These are phyloP conservation scores for Diaporthe nobilis DNA, from an alignment of 2,329 filamentous ascomycete genomes.

Conservation along the genomic window DNA sequence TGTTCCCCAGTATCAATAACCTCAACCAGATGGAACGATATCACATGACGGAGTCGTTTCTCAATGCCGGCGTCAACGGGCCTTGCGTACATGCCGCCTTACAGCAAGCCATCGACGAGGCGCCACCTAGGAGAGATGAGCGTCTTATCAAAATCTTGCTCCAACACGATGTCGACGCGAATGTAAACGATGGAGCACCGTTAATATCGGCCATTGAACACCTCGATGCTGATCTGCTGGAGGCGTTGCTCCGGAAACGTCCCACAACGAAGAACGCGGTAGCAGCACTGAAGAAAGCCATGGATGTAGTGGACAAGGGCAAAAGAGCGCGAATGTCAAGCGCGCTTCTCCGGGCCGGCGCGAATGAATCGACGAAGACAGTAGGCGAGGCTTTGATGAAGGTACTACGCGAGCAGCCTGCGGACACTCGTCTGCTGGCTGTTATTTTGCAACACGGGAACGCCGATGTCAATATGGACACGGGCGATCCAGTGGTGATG, in stretches of 20 bases:
- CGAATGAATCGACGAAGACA: constrained; percentile 53
- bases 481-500: constrained; percentile 58
- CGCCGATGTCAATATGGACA: constrained; percentile 66
- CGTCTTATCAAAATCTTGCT: constrained; percentile 67
- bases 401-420: constrained; percentile 59
- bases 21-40: constrained; percentile 60
- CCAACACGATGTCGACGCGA: constrained; percentile 66
- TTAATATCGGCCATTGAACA: constrained; percentile 64
- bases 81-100: constrained; percentile 64
- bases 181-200: constrained; percentile 66
- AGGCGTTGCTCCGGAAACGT: constrained; percentile 59
- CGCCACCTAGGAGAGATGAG: constrained; percentile 62
- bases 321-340: constrained; percentile 62
- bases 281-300: constrained; percentile 62
- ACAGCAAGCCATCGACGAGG: constrained; percentile 66
- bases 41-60: constrained; percentile 64
- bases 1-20: constrained; percentile 64
- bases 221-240: constrained; percentile 62
- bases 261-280: constrained; percentile 61
- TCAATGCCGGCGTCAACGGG: constrained; percentile 63
- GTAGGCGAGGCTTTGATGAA: constrained; percentile 59
- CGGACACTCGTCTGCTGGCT: constrained; percentile 65
- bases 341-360: constrained; percentile 62
- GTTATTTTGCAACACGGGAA: constrained; percentile 65
- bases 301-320: constrained; percentile 59